phyloP scores from a whole-genome alignment of 768 basidiomycete species.

The Pulveroboletus frians region DNA sequence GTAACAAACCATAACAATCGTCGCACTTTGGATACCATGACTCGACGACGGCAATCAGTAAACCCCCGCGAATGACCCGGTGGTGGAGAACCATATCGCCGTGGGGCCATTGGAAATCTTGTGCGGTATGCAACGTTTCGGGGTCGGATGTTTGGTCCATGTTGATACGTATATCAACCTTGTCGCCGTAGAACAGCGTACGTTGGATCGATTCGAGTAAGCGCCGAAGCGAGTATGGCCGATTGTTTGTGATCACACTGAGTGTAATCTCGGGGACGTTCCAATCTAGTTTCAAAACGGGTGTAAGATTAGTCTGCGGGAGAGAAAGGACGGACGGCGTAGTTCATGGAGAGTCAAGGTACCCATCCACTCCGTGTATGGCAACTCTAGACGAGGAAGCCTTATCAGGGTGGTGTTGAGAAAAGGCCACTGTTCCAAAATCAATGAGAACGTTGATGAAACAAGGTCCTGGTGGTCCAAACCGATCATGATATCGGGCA shows the following conservation, averaged over 20 bases:
- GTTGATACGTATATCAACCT: constrained; percentile 59
- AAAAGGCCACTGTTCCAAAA: constrained; percentile 18
- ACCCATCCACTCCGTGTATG: constrained; percentile 57
- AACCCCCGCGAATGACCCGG: constrained; percentile 71
- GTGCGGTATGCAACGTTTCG: constrained; percentile 50
- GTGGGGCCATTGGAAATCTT: constrained; percentile 53
- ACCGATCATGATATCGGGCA: constrained; percentile 33
- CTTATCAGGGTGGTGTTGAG: constrained; percentile 35
- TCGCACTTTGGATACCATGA: constrained; percentile 80
- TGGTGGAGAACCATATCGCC: constrained; percentile 61
- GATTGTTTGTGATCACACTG: constrained; percentile 71
- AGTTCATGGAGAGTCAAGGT: constrained; percentile 51
- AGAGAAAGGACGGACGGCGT: constrained; percentile 15
- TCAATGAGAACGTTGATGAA: constrained; percentile 17
- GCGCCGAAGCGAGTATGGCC: constrained; percentile 65
- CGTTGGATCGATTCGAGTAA: constrained; percentile 56
- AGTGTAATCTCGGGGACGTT: constrained; percentile 63
- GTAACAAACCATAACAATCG: constrained; percentile 69
- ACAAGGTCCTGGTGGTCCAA: constrained; percentile 29
- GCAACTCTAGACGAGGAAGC: constrained; percentile 46
- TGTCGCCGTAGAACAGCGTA: constrained; percentile 66
- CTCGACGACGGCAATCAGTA: constrained; percentile 80
- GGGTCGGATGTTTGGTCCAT: constrained; percentile 70
- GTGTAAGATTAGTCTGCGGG: constrained; percentile 1
- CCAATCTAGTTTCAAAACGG: constrained; percentile 53